Evolutionary conservation across 768 basidiomycete species (phyloP), one percentile per base, ranked within the genome.

Genomic region (Candolleomyces eurysporus): DNA sequence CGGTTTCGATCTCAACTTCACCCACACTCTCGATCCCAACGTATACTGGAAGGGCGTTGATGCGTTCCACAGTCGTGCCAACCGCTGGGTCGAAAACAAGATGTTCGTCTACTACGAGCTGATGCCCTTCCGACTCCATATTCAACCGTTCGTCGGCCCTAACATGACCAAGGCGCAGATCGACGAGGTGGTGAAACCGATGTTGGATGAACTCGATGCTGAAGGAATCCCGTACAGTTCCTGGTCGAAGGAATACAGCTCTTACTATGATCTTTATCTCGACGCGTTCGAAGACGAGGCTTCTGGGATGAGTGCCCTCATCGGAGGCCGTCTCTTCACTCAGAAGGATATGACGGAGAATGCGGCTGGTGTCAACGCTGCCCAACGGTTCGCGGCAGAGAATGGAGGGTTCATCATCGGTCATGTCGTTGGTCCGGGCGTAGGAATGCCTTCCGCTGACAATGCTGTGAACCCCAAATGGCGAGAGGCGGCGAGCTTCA

Each of bases 221-320:
- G 48, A 61, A 19, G 59, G 59, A 30, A 57, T 66, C 16, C 62
- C 65, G 0, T 66, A 66, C 19, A n/a, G 26, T 14, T 19, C 48
- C 6, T n/a, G 31, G 4, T 45, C 43, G 22, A 63, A 59, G 36
- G 60, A 63, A n/a, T 66, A 58, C 52, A 40, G 51, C 5, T 58
- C 62, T 21, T 66, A 59, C 65, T 59, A 59, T 48, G 62, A 66
- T 51, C 60, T 63, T 10, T 66, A 63, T 42, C 57, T 63, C 51
- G 62, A 59, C 52, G 42, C 63, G 48, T 66, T 66, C 49, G 57
- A 63, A 21, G 65, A 66, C 42, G 62, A 63, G 32, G 50, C n/a
- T 22, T 40, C 62, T 6, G 43, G 56, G 11, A 49, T 48, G 17
- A 53, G 48, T 40, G 43, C 56, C 6, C 48, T 60, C 22, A 50